Evolutionary conservation across 2,329 filamentous ascomycete species (phyloP), one percentile per base, ranked within the genome.

Genomic region (Fusarium sp.): DNA sequence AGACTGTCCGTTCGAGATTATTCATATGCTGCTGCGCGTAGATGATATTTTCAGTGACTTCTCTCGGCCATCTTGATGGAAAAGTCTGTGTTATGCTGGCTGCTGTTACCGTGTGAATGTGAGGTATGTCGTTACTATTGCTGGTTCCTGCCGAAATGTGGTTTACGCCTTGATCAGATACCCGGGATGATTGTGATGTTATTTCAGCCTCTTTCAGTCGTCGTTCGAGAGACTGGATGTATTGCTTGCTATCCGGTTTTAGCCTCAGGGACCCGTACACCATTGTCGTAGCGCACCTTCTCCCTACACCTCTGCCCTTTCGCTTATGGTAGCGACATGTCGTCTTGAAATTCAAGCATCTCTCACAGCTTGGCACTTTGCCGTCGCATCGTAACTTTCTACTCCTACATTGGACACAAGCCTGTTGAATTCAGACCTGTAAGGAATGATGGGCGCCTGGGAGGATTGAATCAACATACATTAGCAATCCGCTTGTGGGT

Each of bases 211-310:
- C 26, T 2, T 18, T 39, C 3, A 52, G 1, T 5, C 48, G 48
- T 10, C 29, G n/a, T 8, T 52, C 48, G 1, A 41, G 33, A 2
- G 13, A 21, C 4, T 5, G 2, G 8, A 41, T 52, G 11, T 41
- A 23, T 0, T 41, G 35, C 2, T 52, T 52, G 33, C 48, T 52
- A 5, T 12, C 3, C 8, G 1, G 16, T 2, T 10, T 50, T 8
- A 50, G 5, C 3, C 1, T 5, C 1, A 1, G 5, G 9, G 10
- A 12, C 2, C 3, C 4, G 18, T 5, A 29, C 3, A 12, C 3
- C 0, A 5, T 1, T 2, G 5, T 5, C 3, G 5, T 3, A 3
- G 38, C 24, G 3, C 8, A 52, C 48, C 24, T 52, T 23, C 29
- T 41, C 24, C 48, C 48, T 8, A 16, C 24, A 0, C 48, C 48